Conservation (phyloP, 2,329 filamentous ascomycete genomes). For the Fusarium compactum region DNA sequence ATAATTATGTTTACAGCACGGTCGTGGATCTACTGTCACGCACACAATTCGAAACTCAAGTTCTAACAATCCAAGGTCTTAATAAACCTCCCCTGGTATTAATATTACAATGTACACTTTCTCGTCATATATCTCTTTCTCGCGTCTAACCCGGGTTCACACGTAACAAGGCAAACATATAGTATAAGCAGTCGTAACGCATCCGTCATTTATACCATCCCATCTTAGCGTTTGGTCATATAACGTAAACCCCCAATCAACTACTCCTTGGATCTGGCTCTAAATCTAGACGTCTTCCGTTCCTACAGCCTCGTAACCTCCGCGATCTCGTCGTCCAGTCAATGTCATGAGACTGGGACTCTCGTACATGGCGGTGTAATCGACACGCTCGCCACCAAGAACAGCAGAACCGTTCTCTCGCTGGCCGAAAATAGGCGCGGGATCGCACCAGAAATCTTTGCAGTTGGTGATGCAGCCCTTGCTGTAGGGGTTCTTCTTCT, state of each 20-base stretch:
- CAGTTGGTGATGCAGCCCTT: constrained; percentile 89
- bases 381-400: constrained; percentile 81
- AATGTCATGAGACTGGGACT: constrained; percentile 76
- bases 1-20: background rate
- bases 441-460: constrained; percentile 95
- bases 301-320: constrained; percentile 73
- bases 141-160: constrained; percentile 29
- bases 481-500: constrained; percentile 84
- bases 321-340: constrained; percentile 61
- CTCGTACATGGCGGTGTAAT: constrained; percentile 93
- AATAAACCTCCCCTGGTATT: constrained; percentile 24
- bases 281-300: constrained; percentile 61
- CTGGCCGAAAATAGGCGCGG: constrained; percentile 81
- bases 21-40: background rate
- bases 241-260: constrained; percentile 19
- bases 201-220: constrained; percentile 35
- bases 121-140: constrained; percentile 21
- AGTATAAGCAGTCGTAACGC: constrained; percentile 33
- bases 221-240: constrained; percentile 37
- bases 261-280: constrained; percentile 10
- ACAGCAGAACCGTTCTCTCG: constrained; percentile 80
- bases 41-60: constrained; percentile 11
- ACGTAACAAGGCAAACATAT: constrained; percentile 23
- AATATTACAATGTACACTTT: constrained; percentile 45
- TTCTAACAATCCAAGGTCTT: constrained; percentile 27